Base-by-base conservation (phyloP, 768 basidiomycete genomes). In the Agaricus blazei region DNA sequence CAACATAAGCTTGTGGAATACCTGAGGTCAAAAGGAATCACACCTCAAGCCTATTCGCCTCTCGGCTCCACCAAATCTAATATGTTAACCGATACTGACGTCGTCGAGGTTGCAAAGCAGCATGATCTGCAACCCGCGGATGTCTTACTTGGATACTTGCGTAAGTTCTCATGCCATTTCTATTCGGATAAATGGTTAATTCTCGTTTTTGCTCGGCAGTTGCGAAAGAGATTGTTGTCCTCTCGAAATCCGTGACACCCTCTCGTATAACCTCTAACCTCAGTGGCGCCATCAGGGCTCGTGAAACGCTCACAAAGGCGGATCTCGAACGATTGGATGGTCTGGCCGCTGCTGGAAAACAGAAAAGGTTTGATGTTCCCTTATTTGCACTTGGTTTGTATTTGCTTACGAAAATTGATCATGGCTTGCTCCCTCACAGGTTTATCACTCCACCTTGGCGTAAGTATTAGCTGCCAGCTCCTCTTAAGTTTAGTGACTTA, bases 31-130 rank as follows among this genome's bases (percentile, higher is more conserved):
- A 83, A 90, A 65, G 75, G 73, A 19, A 92, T 93, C 62, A 70
- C 84, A 48, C 76, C 87, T 0, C 78, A 90, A 66, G 90, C 91
- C 0, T 93, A 89, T 67, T 92, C 88, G 7, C 90, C 92, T 8
- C 81, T 93, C 12, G 90, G 85, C 36, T 87, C 84, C 8, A 76
- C 82, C 9, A 76, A 78, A 61, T 81, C 86, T 1, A 87, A 87
- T 7, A 71, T 93, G 6, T 66, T 92, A 34, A 65, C 64, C 5
- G 89, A 93, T 61, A 80, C 83, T 49, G 73, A 77, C 3, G 82
- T 87, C 7, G 58, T 70, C 3, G 72, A 75, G 60, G 77, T 93
- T 55, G 88, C 88, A 1, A 63, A 71, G 56, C 84, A 83, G 65
- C 73, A 85, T 64, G 67, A 65, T 1, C 66, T 87, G 48, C 70